These are phyloP conservation scores for Aspergillus piperis DNA, from an alignment of 2,329 filamentous ascomycete species.

Conservation along the genomic window DNA sequence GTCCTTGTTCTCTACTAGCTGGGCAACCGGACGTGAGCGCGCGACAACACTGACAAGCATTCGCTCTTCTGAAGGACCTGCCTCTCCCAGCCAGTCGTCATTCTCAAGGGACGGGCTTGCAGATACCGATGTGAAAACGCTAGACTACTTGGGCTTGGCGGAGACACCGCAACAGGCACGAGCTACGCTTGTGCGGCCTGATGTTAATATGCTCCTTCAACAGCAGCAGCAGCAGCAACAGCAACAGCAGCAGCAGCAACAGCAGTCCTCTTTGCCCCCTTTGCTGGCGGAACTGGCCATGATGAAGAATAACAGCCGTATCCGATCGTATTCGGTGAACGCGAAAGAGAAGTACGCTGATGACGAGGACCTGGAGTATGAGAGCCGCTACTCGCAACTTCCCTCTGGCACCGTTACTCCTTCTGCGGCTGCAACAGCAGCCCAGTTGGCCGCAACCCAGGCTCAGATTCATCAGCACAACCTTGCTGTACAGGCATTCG, in stretches of 20 bases:
- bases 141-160: slow-evolving; percentile 93
- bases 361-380: slow-evolving; percentile 76
- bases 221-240: slow-evolving; percentile 58
- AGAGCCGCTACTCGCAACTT: slow-evolving; percentile 58
- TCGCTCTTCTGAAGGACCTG: slow-evolving; percentile 80
- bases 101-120: slow-evolving; percentile 82
- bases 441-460: slow-evolving; percentile 62
- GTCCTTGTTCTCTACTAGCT: slow-evolving; percentile 83
- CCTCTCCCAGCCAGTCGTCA: slow-evolving; percentile 81
- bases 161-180: slow-evolving; percentile 84
- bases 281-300: slow-evolving; percentile 75
- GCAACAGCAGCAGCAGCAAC: slow-evolving; percentile 48
- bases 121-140: slow-evolving; percentile 86
- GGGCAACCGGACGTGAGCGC: slow-evolving; percentile 77
- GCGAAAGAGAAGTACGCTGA: slow-evolving; percentile 97
- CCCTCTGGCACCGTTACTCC: slow-evolving; percentile 64
- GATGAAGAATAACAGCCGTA: slow-evolving; percentile 78
- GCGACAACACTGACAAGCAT: slow-evolving; percentile 89
- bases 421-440: slow-evolving; percentile 57
- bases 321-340: slow-evolving; percentile 97
- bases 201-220: slow-evolving; percentile 52
- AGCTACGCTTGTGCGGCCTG: slow-evolving; percentile 68
- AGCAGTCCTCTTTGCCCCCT: slow-evolving; percentile 53
- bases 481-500: slow-evolving; percentile 87
- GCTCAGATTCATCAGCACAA: slow-evolving; percentile 84